phyloP scores from a whole-genome alignment of 352 stramenopile species.

The Nothophytophthora sp. region DNA sequence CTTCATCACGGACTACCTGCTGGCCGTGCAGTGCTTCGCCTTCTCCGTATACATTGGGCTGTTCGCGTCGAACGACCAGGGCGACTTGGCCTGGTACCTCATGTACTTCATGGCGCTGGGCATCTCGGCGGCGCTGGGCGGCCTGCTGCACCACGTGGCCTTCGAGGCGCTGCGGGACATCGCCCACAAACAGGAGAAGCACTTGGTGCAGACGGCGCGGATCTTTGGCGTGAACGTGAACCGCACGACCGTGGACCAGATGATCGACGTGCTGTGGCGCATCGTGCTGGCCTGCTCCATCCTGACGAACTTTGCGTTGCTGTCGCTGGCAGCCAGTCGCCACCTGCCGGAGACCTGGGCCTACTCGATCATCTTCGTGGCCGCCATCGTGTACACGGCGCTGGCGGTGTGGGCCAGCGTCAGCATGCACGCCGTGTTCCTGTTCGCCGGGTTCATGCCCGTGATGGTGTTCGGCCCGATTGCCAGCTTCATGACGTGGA shows the following conservation, averaged over 20 bases:
- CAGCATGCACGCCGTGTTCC: slow-evolving; percentile 84
- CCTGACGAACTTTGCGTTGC: slow-evolving; percentile 84
- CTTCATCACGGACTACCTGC: slow-evolving; percentile 88
- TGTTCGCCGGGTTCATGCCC: slow-evolving; percentile 81
- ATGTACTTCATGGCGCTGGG: slow-evolving; percentile 89
- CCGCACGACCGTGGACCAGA: slow-evolving; percentile 66
- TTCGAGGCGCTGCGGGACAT: slow-evolving; percentile 77
- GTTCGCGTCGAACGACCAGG: slow-evolving; percentile 58
- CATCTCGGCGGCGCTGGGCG: slow-evolving; percentile 75
- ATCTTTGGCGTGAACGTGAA: slow-evolving; percentile 79
- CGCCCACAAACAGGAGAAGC: slow-evolving; percentile 72
- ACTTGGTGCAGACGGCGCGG: slow-evolving; percentile 57
- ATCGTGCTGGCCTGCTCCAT: slow-evolving; percentile 84
- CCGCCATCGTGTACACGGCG: slow-evolving; percentile 63
- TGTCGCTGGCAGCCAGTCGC: slow-evolving; percentile 74
- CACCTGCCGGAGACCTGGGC: slow-evolving; percentile 78
- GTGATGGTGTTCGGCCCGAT: slow-evolving; percentile 82
- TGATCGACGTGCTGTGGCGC: slow-evolving; percentile 80
- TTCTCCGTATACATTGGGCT: slow-evolving; percentile 81
- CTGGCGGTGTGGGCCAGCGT: slow-evolving; percentile 80
- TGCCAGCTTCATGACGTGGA: slow-evolving; percentile 74
- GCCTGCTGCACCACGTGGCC: slow-evolving; percentile 79
- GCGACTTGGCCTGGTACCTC: slow-evolving; percentile 69
- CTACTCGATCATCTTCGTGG: slow-evolving; percentile 71
- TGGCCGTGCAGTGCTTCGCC: slow-evolving; percentile 83